Evolutionary conservation across 352 stramenopile species (phyloP), one percentile per base, ranked within the genome.

Genomic region (Aphanomyces stellatus): DNA sequence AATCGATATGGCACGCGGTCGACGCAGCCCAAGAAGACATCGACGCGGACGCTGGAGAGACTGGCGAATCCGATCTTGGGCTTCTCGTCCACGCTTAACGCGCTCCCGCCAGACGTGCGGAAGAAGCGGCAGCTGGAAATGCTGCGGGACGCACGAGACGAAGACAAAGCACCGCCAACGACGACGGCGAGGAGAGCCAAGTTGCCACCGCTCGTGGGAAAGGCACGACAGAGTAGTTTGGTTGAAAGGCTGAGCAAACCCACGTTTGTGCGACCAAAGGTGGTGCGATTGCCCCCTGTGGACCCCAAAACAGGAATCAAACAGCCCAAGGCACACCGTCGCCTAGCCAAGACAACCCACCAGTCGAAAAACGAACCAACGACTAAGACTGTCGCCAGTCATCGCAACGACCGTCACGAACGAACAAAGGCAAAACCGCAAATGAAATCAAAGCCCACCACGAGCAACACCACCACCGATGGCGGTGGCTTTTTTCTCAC

Each of bases 21-120:
- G 24, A 62, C 60, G 6, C 72, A 73, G n/a, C 72, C 74, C 17
- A 69, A 76, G 43, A 87, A 85, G 46, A 71, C 79, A 6, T 74
- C 78, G 8, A 84, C 82, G 41, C 73, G 81, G 51, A 91, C 83
- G 8, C 72, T 90, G 6, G 59, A 82, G 24, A 77, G 83, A 1
- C 74, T 91, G 1, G 74, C 83, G 13, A 88, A 91, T 63, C 83
- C 83, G 24, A 87, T 91, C 46, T 70, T 74, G n/a, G 80, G 83
- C 0, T 73, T 85, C 65, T 77, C 80, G 10, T 88, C 81, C 30
- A 90, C 81, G 10, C 59, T 91, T 7, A 73, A 83, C 51, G 83
- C 83, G 25, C 69, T 91, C 3, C 79, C 83, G 1, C 75, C 75
- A 1, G 80, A 74, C 6, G 73, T 78, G n/a, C 77, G 83, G 2